phyloP scores from a whole-genome alignment of 2,329 filamentous ascomycete genomes.

The Sordariomycetes sp. region DNA sequence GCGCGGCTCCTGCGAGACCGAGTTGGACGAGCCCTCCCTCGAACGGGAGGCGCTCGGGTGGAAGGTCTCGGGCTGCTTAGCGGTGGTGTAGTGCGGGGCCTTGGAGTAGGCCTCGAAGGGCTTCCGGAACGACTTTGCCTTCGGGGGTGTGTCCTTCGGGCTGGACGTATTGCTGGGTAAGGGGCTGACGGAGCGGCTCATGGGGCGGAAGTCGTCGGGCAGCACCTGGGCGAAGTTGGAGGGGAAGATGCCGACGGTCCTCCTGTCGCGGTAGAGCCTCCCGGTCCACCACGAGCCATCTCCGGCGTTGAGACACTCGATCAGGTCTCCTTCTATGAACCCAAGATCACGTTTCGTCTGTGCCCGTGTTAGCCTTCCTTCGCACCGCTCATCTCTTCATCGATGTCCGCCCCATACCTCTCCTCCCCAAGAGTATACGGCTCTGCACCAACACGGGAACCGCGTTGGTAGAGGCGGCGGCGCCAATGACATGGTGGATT shows the following conservation, averaged over 20 bases:
- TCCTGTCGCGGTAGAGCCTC: slow-evolving; percentile 75
- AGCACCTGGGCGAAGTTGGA: slow-evolving; percentile 96
- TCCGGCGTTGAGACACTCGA: slow-evolving; percentile 95
- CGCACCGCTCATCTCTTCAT: neutral
- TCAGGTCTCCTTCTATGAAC: slow-evolving; percentile 94
- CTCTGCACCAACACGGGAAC: slow-evolving; percentile 87
- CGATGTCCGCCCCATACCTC: slow-evolving; percentile 40
- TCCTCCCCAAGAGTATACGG: slow-evolving; percentile 88
- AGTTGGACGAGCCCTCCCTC: slow-evolving; percentile 29
- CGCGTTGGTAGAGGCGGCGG: slow-evolving; percentile 57
- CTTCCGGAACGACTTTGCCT: slow-evolving; percentile 53
- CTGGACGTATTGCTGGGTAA: slow-evolving; percentile 48
- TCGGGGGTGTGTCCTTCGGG: slow-evolving; percentile 43
- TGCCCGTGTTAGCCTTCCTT: slow-evolving; percentile 2
- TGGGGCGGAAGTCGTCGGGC: slow-evolving; percentile 73
- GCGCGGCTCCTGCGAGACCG: slow-evolving; percentile 14
- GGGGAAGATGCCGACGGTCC: slow-evolving; percentile 86
- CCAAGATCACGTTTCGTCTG: slow-evolving; percentile 86
- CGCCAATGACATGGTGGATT: slow-evolving; percentile 32
- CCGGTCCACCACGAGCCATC: slow-evolving; percentile 99
- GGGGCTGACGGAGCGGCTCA: slow-evolving; percentile 48
- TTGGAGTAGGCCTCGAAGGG: slow-evolving; percentile 59
- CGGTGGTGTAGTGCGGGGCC: slow-evolving; percentile 54
- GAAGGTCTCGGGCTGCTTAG: slow-evolving; percentile 49
- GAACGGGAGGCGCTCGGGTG: slow-evolving; percentile 28